phyloP scores from a whole-genome alignment of 495 filamentous ascomycete species.

The Penicillium soppii region DNA sequence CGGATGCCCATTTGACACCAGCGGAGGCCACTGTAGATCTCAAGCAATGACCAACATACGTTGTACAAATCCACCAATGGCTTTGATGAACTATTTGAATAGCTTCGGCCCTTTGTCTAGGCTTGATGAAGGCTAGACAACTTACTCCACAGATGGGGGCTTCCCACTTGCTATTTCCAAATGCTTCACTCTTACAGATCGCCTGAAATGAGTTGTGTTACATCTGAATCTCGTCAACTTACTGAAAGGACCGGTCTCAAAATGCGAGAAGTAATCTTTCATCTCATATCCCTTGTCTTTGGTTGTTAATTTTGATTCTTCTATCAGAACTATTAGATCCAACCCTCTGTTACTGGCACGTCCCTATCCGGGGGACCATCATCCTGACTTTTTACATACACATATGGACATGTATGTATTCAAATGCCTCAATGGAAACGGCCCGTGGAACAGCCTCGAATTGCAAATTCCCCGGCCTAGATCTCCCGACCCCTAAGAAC shows the following conservation, averaged over 20 bases:
- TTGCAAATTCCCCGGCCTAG: not conserved
- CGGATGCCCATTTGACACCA: slow-evolving; percentile 4
- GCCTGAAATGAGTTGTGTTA: slow-evolving; percentile 5
- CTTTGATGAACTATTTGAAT: slow-evolving; percentile 8
- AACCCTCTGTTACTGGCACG: not conserved
- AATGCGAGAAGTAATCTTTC: not conserved
- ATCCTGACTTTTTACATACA: no score
- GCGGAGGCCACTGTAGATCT: slow-evolving; percentile 16
- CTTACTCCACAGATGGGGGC: not conserved
- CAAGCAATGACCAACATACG: slow-evolving; percentile 6
- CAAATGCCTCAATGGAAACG: not conserved
- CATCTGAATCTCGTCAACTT: slow-evolving; percentile 2
- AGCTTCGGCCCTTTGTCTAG: slow-evolving; percentile 7
- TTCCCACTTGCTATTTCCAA: not conserved
- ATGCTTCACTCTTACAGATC: slow-evolving; percentile 1
- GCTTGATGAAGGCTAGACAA: not conserved
- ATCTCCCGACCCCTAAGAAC: not conserved
- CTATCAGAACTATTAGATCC: not conserved
- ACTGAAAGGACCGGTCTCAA: not conserved
- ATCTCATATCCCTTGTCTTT: not conserved
- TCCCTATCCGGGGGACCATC: not conserved
- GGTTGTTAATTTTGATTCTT: no score
- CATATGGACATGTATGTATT: not conserved
- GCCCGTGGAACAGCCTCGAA: slow-evolving; percentile 1
- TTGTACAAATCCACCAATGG: slow-evolving; percentile 12